phyloP scores from a whole-genome alignment of 2,329 filamentous ascomycete genomes.

The Saccharata proteae region DNA sequence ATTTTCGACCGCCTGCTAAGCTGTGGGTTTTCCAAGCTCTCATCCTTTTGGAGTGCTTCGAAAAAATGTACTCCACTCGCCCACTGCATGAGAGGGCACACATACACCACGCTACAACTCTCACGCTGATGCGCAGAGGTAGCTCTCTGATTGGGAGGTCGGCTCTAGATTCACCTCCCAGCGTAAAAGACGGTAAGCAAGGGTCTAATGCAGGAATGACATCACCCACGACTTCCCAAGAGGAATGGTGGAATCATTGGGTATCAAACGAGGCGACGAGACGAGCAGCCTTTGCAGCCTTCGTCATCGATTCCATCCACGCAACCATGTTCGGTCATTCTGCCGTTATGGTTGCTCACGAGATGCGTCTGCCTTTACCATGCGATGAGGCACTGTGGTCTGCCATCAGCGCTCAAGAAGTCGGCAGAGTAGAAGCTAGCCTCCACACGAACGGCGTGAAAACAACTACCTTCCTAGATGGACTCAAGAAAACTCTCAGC shows the following conservation, averaged over 20 bases:
- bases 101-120: conserved; percentile 90
- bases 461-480: conserved; percentile 78
- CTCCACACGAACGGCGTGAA: conserved; percentile 72
- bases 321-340: conserved; percentile 97
- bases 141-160: conserved; percentile 82
- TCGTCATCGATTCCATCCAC: conserved; percentile 90
- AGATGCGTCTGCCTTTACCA: conserved; percentile 80
- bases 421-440: conserved; percentile 70
- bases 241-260: conserved; percentile 95
- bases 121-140: conserved; percentile 89
- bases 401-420: conserved; percentile 76
- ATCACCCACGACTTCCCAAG: too few species aligned
- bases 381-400: conserved; percentile 92
- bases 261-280: conserved; percentile 87
- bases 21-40: conserved; percentile 93
- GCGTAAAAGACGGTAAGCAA: conserved; percentile 50
- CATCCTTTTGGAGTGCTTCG: conserved; percentile 79
- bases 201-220: conserved; percentile 38
- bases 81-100: conserved; percentile 88
- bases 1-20: conserved; percentile 84
- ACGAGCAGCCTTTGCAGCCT: conserved; percentile 83
- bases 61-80: conserved; percentile 95
- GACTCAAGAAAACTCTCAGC: conserved; percentile 77
- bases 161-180: conserved; percentile 72
- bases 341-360: conserved; percentile 91